phyloP scores from a whole-genome alignment of 1,139 yeast species.

The Saccharomyces hybrid region DNA sequence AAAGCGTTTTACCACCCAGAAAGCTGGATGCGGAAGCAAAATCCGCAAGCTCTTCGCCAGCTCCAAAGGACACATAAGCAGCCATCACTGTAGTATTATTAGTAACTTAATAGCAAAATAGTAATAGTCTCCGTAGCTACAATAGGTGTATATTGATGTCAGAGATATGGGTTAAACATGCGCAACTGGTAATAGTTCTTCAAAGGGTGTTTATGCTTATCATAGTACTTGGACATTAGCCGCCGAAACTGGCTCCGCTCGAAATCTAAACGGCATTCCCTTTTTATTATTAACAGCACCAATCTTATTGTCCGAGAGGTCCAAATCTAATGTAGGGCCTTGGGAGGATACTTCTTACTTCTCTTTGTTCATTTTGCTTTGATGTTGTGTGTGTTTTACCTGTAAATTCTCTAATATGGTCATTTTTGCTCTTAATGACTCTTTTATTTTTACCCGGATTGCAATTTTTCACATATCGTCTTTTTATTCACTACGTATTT shows the following conservation, averaged over 20 bases:
- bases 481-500: background rate
- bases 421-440: background rate
- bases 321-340: background rate
- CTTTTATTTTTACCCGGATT: background rate
- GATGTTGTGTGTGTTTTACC: background rate
- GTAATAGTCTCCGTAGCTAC: background rate
- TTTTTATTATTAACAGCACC: background rate
- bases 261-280: background rate
- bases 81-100: conserved; percentile 2
- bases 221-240: background rate
- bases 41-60: conserved; percentile 2
- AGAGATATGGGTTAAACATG: background rate
- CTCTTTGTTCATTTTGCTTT: background rate
- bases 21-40: conserved; percentile 37
- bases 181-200: background rate
- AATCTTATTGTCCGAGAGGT: background rate
- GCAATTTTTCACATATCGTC: background rate
- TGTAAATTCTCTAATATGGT: background rate
- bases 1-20: conserved; percentile 73
- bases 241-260: background rate
- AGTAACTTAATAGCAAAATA: background rate
- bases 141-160: background rate
- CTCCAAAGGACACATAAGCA: conserved; percentile 6
- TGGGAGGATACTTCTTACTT: background rate
- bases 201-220: background rate